phyloP scores from a whole-genome alignment of 176 grass and related monocot species.

The Calamus simplicifolius region DNA sequence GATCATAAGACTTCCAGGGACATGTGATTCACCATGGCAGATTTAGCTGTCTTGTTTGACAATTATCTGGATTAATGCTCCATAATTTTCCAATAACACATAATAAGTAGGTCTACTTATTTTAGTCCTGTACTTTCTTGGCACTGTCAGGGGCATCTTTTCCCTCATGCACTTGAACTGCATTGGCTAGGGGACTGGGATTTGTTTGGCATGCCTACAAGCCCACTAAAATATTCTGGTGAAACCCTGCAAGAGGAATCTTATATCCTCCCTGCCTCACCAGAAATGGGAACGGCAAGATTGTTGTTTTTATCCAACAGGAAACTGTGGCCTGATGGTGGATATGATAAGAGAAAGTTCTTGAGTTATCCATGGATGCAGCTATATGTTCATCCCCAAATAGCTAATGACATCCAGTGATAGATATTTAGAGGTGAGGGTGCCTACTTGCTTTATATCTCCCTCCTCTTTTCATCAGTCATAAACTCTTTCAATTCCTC shows the following conservation, averaged over 20 bases:
- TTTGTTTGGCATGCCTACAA: slow-evolving; percentile 19
- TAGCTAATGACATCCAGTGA: too few relatives aligned
- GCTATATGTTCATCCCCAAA: too few relatives aligned
- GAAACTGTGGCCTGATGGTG: too few relatives aligned
- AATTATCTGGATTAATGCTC: background rate
- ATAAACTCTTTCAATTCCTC: too few relatives aligned
- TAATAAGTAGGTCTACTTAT: slow-evolving; percentile 7
- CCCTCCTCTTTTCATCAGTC: too few relatives aligned
- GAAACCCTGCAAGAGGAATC: background rate
- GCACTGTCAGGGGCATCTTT: slow-evolving; percentile 23
- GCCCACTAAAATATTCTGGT: slow-evolving; percentile 18
- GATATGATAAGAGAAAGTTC: too few relatives aligned
- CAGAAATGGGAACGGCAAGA: background rate
- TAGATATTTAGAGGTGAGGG: too few relatives aligned
- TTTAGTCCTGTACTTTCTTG: slow-evolving; percentile 19
- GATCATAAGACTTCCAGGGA: slow-evolving; percentile 6
- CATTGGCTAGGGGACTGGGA: background rate
- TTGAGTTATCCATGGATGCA: too few relatives aligned
- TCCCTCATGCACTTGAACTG: slow-evolving; percentile 22
- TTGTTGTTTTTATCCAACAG: too few relatives aligned
- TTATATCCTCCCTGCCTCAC: slow-evolving; percentile 13
- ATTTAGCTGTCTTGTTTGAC: slow-evolving; percentile 1
- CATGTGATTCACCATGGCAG: slow-evolving; percentile 5
- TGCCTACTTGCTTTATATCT: too few relatives aligned
- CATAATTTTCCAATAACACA: slow-evolving; percentile 7